Percentiles rank a stretch among this genome's conserved stretches.
phyloP scores from a whole-genome alignment of 441 rosid genomes.

The Erodium trifolium region DNA sequence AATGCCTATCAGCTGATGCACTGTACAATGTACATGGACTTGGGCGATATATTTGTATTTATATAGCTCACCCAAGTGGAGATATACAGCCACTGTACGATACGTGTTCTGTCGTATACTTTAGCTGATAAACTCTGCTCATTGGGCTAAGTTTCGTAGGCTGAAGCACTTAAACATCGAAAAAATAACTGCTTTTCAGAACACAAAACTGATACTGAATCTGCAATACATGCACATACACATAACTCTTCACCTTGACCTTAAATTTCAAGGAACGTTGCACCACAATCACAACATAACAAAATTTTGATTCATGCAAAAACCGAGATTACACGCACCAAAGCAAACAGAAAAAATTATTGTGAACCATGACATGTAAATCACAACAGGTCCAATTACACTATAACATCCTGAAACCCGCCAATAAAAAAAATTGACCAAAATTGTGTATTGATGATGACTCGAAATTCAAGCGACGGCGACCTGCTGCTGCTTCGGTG shows the following conservation, averaged over 20 bases:
- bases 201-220: too few species aligned
- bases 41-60: too few species aligned
- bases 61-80: too few species aligned
- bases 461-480: slow-evolving; percentile 44
- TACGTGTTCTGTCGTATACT: too few species aligned
- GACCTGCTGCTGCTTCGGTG: slow-evolving; percentile 37
- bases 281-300: not conserved
- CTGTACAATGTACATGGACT: too few species aligned
- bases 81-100: too few species aligned
- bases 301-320: not conserved
- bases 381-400: not conserved
- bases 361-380: not conserved
- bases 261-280: not conserved
- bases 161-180: too few species aligned
- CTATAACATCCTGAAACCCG: not conserved
- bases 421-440: not conserved
- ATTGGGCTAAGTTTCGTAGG: too few species aligned
- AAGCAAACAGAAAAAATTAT: not conserved
- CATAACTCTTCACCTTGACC: not conserved
- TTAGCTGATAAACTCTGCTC: too few species aligned
- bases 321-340: not conserved
- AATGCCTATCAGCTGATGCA: too few species aligned
- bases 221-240: too few species aligned
- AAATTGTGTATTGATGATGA: slow-evolving; percentile 8
- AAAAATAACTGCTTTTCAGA: too few species aligned